Conservation (phyloP, 176 grass and related monocot genomes). For the Bromus sterilis region DNA sequence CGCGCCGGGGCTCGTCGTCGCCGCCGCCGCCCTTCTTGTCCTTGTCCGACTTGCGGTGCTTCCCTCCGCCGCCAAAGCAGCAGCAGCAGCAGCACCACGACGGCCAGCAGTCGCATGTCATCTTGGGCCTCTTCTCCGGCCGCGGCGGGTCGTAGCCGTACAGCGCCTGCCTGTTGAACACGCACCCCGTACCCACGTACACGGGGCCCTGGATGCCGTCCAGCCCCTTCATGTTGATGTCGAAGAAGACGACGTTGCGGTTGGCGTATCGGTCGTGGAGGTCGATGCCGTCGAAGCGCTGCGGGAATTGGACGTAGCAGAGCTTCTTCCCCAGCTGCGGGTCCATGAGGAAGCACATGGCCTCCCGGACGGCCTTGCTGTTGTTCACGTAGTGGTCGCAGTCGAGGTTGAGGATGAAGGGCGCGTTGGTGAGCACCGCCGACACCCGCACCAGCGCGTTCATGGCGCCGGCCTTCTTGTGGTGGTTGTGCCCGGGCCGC, state of each 20-base stretch:
- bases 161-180: slow-evolving; percentile 87
- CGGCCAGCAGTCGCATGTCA: slow-evolving; percentile 99
- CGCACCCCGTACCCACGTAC: slow-evolving; percentile 77
- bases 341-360: slow-evolving; percentile 99
- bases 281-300: slow-evolving; percentile 94
- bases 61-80: slow-evolving; percentile 57
- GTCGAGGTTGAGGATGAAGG: slow-evolving; percentile 90
- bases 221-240: slow-evolving; percentile 98
- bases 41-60: slow-evolving; percentile 33
- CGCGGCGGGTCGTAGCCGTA: slow-evolving; percentile 90
- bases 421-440: slow-evolving; percentile 88
- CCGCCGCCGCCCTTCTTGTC: slow-evolving; percentile 43
- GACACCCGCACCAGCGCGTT: slow-evolving; percentile 81
- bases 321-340: slow-evolving; percentile 92
- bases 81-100: slow-evolving; percentile 92
- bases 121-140: slow-evolving; percentile 74
- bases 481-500: slow-evolving; percentile 77
- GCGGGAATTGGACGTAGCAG: slow-evolving; percentile 95
- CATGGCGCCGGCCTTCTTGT: slow-evolving; percentile 96
- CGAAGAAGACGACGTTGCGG: slow-evolving; percentile 92
- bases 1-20: slow-evolving; percentile 37
- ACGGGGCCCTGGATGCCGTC: slow-evolving; percentile 92
- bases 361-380: slow-evolving; percentile 92
- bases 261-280: slow-evolving; percentile 78
- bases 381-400: slow-evolving; percentile 99